phyloP scores from a whole-genome alignment of 106 monocot species.

The Allium fistulosum region DNA sequence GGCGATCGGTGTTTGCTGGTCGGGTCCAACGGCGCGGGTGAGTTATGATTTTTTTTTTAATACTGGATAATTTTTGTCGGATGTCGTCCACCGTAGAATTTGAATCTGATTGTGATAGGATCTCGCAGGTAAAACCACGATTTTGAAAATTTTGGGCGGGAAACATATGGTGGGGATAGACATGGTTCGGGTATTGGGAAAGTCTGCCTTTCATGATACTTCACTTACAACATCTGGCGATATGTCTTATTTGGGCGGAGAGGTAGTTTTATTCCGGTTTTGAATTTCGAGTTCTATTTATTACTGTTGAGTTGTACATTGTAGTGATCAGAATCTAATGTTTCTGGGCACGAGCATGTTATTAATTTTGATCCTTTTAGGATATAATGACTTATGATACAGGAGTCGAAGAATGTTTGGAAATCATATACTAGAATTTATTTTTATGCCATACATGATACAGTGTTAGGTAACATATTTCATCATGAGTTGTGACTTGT shows the following conservation, averaged over 20 bases:
- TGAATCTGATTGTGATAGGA: neutral
- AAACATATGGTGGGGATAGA: conserved; percentile 88
- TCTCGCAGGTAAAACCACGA: conserved; percentile 64
- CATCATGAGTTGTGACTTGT: too few species aligned
- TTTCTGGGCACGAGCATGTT: too few species aligned
- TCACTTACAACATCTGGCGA: conserved; percentile 79
- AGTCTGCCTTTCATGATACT: conserved; percentile 89
- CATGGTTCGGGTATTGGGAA: conserved; percentile 79
- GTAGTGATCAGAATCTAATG: too few species aligned
- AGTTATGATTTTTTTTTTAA: neutral
- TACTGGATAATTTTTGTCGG: too few species aligned
- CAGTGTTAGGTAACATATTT: too few species aligned
- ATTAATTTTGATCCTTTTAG: too few species aligned
- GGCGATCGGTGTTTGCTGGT: conserved; percentile 88
- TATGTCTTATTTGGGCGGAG: conserved; percentile 84
- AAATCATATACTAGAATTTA: too few species aligned
- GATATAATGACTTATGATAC: too few species aligned
- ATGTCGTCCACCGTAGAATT: too few species aligned
- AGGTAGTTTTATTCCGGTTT: conserved; percentile 18
- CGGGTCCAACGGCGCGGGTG: conserved; percentile 96
- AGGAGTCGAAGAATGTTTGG: too few species aligned
- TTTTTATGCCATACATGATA: too few species aligned
- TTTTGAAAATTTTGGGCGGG: conserved; percentile 88
- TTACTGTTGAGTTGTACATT: too few species aligned
- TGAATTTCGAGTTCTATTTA: neutral